Conservation (phyloP, 2,329 filamentous ascomycete species). For the Onygena corvina region DNA sequence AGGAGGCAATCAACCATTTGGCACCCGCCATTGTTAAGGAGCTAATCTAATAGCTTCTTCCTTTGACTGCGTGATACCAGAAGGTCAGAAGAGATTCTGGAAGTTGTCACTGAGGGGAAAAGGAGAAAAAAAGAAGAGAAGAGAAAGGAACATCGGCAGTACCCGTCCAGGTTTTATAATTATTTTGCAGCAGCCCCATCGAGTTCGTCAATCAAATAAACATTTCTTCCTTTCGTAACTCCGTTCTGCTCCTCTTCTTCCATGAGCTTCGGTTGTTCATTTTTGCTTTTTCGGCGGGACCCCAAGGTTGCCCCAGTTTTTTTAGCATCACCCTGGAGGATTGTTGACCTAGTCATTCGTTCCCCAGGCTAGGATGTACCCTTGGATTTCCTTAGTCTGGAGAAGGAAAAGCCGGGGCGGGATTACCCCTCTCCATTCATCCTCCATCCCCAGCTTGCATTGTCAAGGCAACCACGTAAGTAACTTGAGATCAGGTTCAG, state of each 20-base stretch:
- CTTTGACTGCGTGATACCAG: slow-evolving; percentile 5
- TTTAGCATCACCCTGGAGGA: slow-evolving; percentile 3
- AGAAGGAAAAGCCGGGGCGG: slow-evolving; percentile 4
- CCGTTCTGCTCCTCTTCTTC: background rate
- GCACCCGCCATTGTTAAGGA: slow-evolving; percentile 14
- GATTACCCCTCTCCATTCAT: slow-evolving; percentile 3
- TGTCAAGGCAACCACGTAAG: background rate
- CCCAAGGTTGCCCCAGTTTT: slow-evolving; percentile 6
- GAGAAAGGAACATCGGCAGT: background rate
- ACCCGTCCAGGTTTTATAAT: background rate
- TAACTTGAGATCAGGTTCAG: background rate
- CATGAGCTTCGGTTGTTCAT: slow-evolving; percentile 3
- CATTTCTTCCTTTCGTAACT: background rate
- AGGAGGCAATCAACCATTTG: slow-evolving; percentile 17
- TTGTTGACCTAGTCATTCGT: slow-evolving; percentile 6
- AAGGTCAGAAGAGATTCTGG: slow-evolving; percentile 6
- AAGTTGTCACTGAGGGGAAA: slow-evolving; percentile 1
- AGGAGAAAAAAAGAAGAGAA: background rate
- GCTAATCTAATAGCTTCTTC: slow-evolving; percentile 8
- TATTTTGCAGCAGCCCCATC: background rate
- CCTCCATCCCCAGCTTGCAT: background rate
- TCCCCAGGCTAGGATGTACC: slow-evolving; percentile 6
- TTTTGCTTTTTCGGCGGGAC: slow-evolving; percentile 1
- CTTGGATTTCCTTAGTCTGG: background rate
- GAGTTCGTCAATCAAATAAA: slow-evolving; percentile 1